A percentile compares a stretch with the other conserved stretches of the same genome.
Conservation (phyloP, 192 early-diverging fungal genomes). For the Gaertneriomyces sp. region DNA sequence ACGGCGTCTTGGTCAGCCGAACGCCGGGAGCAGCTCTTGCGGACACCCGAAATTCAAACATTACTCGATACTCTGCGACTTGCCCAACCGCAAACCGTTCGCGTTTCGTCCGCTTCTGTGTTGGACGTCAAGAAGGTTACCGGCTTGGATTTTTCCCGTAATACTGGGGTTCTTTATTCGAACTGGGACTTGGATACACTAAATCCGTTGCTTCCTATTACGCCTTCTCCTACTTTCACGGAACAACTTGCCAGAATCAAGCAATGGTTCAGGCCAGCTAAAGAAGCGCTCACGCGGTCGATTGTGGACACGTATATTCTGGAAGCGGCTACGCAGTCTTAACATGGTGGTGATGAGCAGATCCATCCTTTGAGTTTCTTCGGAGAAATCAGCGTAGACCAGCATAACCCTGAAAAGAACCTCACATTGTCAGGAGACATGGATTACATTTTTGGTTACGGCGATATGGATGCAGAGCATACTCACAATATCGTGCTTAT, state of each 20-base stretch:
- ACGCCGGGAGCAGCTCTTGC: slow-evolving; percentile 2
- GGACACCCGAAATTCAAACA: slow-evolving; percentile 2
- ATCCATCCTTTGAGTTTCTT: background rate
- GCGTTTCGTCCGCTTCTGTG: background rate
- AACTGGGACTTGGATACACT: slow-evolving; percentile 13
- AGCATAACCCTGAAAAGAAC: background rate
- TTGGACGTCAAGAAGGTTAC: background rate
- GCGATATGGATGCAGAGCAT: background rate
- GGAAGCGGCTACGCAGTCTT: background rate
- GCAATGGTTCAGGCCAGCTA: background rate
- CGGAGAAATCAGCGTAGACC: slow-evolving; percentile 9
- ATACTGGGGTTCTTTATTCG: background rate
- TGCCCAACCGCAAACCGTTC: background rate
- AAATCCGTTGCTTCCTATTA: background rate
- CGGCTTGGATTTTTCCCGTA: background rate
- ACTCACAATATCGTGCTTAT: background rate
- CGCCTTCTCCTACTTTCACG: slow-evolving; percentile 5
- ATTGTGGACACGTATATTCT: slow-evolving; percentile 1
- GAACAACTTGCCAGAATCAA: background rate
- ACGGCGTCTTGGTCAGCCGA: background rate
- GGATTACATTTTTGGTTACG: slow-evolving; percentile 7
- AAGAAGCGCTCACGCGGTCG: background rate
- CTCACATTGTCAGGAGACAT: slow-evolving; percentile 5
- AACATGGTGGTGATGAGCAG: background rate
- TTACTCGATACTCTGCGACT: background rate